Evolutionary conservation across 176 grass and related monocot species (phyloP), one percentile per base, ranked within the genome.

Genomic region (Eremochloa ophiuroides): DNA sequence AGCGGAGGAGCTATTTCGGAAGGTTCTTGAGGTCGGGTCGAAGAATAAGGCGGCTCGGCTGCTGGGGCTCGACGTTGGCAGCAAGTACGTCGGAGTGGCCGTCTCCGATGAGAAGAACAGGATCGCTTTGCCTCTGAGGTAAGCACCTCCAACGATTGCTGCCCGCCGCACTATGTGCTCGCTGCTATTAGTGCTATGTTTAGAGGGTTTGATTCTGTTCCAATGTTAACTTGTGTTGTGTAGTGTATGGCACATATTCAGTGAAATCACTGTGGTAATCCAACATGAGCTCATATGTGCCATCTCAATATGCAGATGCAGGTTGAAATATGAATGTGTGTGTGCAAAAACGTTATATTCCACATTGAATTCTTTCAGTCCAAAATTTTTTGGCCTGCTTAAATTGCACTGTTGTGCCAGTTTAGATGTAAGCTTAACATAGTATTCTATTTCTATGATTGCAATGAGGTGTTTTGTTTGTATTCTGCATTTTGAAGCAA

Each of bases 1-100:
- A 74, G 88, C 90, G 10, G 75, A 73, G 39, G 74, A 58, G 35
- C 44, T 97, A 66, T 94, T 97, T 44, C 85, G 76, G 66, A 91
- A 97, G 87, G 83, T 92, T 39, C 75, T 90, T 25, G 81, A 83
- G 47, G 79, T 33, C 0, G 67, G 78, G 61, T 80, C 63, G 14
- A 65, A 41, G 50, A 53, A 83, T 46, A 71, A 80, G 46, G 31
- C 85, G 44, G 12, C 69, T 13, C 85, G 84, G 27, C 83, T 97
- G 60, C 88, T 97, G 15, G 92, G 95, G 78, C 87, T 97, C 61
- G 92, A 97, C 79, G 95, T 97, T 8, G 95, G 95, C 2, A 81
- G 86, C 33, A 94, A 94, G 74, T 94, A 94, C 84, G 92, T 97
- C 8, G 92, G 92, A 29, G 48, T 97, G 69, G 92, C 90, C 7